Percentiles rank a stretch among this genome's conserved stretches.
These are phyloP conservation scores for Actinomortierella ambigua DNA, from an alignment of 371 early-diverging fungal genomes.

Conservation along the genomic window DNA sequence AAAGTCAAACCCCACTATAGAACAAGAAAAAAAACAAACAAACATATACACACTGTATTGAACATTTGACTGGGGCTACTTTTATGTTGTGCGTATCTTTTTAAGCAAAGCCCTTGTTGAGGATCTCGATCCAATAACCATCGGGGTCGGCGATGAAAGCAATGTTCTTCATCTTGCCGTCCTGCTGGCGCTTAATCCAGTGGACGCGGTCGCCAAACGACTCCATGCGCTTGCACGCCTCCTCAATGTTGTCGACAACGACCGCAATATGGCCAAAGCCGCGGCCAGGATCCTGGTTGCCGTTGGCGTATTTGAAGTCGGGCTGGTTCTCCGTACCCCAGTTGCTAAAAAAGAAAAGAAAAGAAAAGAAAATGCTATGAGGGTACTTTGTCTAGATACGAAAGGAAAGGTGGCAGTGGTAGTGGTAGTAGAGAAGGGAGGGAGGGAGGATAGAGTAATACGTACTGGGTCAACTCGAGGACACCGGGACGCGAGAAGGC, in stretches of 20 bases:
- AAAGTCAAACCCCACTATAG: too few relatives aligned
- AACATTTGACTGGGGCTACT: too few relatives aligned
- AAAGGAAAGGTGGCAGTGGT: background rate
- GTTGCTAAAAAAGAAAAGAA: slow-evolving; percentile 48
- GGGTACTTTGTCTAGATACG: background rate
- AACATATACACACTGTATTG: too few relatives aligned
- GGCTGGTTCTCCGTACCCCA: slow-evolving; percentile 85
- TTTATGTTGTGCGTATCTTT: background rate
- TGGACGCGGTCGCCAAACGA: slow-evolving; percentile 65
- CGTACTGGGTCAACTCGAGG: slow-evolving; percentile 85
- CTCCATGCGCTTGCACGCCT: slow-evolving; percentile 79
- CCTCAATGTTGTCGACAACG: slow-evolving; percentile 80
- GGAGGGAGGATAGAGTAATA: background rate
- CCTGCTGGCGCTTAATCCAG: slow-evolving; percentile 77
- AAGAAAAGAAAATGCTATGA: background rate
- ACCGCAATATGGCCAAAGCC: slow-evolving; percentile 89
- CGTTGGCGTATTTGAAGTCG: slow-evolving; percentile 71
- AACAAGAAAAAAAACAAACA: too few relatives aligned
- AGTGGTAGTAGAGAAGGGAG: background rate
- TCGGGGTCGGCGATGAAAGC: slow-evolving; percentile 91
- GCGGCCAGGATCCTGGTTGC: slow-evolving; percentile 70
- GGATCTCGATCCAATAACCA: slow-evolving; percentile 81
- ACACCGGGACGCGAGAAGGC: slow-evolving; percentile 74
- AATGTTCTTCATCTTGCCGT: slow-evolving; percentile 84
- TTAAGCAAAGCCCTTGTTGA: slow-evolving; percentile 15